Percentiles rank a stretch among this genome's conserved stretches.
These are phyloP conservation scores for Furculomyces boomerangus DNA, from an alignment of 371 early-diverging fungal species.

Conservation along the genomic window DNA sequence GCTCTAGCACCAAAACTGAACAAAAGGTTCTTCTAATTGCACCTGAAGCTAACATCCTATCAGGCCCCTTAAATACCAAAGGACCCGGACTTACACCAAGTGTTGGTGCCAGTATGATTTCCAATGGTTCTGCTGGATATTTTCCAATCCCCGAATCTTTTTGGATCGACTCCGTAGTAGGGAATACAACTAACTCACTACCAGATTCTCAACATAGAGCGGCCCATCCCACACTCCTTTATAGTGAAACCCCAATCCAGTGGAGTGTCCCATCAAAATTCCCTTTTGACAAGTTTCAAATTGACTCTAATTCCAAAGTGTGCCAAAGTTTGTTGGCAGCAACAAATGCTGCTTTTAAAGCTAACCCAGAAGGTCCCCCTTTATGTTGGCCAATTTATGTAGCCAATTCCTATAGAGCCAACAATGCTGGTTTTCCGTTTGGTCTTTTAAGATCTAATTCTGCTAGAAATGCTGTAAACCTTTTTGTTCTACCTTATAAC, in stretches of 20 bases:
- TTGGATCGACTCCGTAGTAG: slow-evolving; percentile 29
- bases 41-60: slow-evolving; percentile 6
- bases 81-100: slow-evolving; percentile 3
- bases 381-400: slow-evolving; percentile 31
- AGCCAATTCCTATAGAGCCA: slow-evolving; percentile 30
- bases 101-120: slow-evolving; percentile 4
- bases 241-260: slow-evolving; percentile 24
- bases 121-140: slow-evolving; percentile 24
- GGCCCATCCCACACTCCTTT: slow-evolving; percentile 38
- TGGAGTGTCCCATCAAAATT: slow-evolving; percentile 40
- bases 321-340: slow-evolving; percentile 30
- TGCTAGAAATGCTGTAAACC: slow-evolving; percentile 34
- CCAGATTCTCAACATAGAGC: slow-evolving; percentile 17
- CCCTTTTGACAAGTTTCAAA: slow-evolving; percentile 43
- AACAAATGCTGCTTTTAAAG: slow-evolving; percentile 12
- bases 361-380: slow-evolving; percentile 13
- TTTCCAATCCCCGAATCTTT: slow-evolving; percentile 57
- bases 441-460: slow-evolving; percentile 43
- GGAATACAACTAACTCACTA: neutral
- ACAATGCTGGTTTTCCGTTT: slow-evolving; percentile 39
- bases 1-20: slow-evolving; percentile 13
- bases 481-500: slow-evolving; percentile 51
- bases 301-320: slow-evolving; percentile 28
- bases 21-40: slow-evolving; percentile 14
- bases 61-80: slow-evolving; percentile 8